phyloP scores from a whole-genome alignment of 129 eudicot genomes.

The Flaveria linearis region DNA sequence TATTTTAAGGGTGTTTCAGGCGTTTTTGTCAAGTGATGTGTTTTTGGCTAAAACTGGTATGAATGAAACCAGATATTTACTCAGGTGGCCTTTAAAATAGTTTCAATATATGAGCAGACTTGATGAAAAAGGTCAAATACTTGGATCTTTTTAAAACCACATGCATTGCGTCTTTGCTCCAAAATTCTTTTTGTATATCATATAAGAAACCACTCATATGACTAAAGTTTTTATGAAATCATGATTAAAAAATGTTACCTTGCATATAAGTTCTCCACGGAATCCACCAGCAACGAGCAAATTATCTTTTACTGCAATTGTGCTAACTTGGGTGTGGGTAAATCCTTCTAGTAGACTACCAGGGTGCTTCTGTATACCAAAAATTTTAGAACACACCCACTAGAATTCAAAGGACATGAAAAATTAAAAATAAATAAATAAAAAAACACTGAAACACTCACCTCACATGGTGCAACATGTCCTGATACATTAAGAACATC shows the following conservation, averaged over 20 bases:
- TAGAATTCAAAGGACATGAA: not conserved
- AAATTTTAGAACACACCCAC: not conserved
- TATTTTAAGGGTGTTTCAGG: not conserved
- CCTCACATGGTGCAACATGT: slow-evolving; percentile 87
- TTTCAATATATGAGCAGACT: not conserved
- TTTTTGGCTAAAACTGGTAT: not conserved
- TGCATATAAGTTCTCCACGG: slow-evolving; percentile 92
- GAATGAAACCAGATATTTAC: not conserved
- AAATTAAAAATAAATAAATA: not conserved
- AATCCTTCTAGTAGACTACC: slow-evolving; percentile 90
- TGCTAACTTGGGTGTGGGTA: slow-evolving; percentile 85
- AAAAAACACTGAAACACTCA: slow-evolving; percentile 30
- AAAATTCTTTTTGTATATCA: not conserved
- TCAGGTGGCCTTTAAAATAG: not conserved
- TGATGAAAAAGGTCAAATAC: not conserved
- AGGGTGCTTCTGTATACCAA: slow-evolving; percentile 63
- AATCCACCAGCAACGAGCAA: slow-evolving; percentile 88
- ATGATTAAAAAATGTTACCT: slow-evolving; percentile 39
- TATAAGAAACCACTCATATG: not conserved
- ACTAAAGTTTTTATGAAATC: not conserved
- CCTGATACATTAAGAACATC: slow-evolving; percentile 84
- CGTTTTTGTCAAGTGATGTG: not conserved
- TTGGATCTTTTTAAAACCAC: not conserved
- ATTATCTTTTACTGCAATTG: slow-evolving; percentile 80
- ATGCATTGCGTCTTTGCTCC: not conserved